phyloP scores from a whole-genome alignment of 2,329 filamentous ascomycete species.

The Hypoxylon sp. region DNA sequence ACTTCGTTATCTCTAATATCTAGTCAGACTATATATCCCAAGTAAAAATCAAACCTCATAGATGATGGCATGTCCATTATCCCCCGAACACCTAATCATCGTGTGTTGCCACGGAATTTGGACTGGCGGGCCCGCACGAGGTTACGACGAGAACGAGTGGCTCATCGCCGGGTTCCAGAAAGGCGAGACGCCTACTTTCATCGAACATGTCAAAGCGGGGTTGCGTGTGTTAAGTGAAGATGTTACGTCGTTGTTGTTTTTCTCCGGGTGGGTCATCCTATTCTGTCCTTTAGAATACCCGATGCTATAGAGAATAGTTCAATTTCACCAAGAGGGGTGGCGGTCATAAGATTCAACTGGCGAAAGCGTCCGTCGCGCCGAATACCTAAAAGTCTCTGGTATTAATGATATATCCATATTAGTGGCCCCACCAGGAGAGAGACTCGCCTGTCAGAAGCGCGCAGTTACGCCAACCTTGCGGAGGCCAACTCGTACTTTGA shows the following conservation, averaged over 20 bases:
- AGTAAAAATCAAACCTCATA: neutral
- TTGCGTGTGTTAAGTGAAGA: slow-evolving; percentile 64
- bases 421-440: slow-evolving; percentile 73
- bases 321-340: neutral
- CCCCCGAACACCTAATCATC: slow-evolving; percentile 71
- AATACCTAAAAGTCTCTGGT: neutral
- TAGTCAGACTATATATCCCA: too few species aligned
- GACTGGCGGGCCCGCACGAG: slow-evolving; percentile 66
- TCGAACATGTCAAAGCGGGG: slow-evolving; percentile 78
- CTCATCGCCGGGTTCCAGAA: slow-evolving; percentile 81
- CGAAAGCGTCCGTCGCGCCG: neutral
- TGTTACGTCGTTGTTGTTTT: slow-evolving; percentile 67
- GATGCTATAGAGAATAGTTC: neutral
- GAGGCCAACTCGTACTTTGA: slow-evolving; percentile 60
- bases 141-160: slow-evolving; percentile 71
- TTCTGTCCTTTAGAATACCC: slow-evolving; percentile 12
- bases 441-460: slow-evolving; percentile 69
- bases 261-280: slow-evolving; percentile 72
- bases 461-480: slow-evolving; percentile 70
- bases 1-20: too few species aligned
- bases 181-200: slow-evolving; percentile 82
- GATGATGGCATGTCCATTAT: slow-evolving; percentile 2
- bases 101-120: slow-evolving; percentile 90
- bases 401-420: slow-evolving; percentile 5
- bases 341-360: neutral